Percentiles rank a stretch among this genome's conserved stretches.
phyloP scores from a whole-genome alignment of 192 early-diverging fungal genomes.

The Haplosporangium gracile region DNA sequence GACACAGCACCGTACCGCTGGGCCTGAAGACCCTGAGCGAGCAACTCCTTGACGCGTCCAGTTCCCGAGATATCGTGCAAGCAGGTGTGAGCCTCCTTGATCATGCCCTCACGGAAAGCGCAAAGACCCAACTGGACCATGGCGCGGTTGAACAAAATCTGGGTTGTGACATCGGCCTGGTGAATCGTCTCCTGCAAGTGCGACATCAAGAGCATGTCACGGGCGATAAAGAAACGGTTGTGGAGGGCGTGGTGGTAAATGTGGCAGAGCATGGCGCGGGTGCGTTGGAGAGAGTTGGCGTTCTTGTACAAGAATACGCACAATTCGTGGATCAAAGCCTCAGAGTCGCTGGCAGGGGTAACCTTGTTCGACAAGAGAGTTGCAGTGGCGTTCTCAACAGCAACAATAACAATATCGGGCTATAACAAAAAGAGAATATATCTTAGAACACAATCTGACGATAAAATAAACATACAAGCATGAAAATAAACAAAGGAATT shows the following conservation, averaged over 20 bases:
- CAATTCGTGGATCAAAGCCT: slow-evolving; percentile 80
- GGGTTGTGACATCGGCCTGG: slow-evolving; percentile 90
- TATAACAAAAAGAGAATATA: slow-evolving; percentile 34
- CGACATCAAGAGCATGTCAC: slow-evolving; percentile 98
- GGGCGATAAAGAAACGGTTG: slow-evolving; percentile 92
- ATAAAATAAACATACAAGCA: neutral
- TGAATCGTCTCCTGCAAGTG: slow-evolving; percentile 95
- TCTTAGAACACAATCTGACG: neutral
- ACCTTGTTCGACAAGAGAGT: slow-evolving; percentile 64
- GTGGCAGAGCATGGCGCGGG: slow-evolving; percentile 96
- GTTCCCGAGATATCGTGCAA: slow-evolving; percentile 91
- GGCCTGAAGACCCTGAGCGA: slow-evolving; percentile 83
- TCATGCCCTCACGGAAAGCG: slow-evolving; percentile 95
- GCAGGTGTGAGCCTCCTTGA: slow-evolving; percentile 88
- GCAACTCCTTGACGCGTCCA: slow-evolving; percentile 91
- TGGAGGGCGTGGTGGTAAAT: slow-evolving; percentile 98
- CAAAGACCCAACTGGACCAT: slow-evolving; percentile 96
- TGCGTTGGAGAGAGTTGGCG: slow-evolving; percentile 84
- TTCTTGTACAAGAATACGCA: slow-evolving; percentile 94
- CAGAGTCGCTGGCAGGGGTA: slow-evolving; percentile 63
- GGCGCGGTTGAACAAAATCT: slow-evolving; percentile 97
- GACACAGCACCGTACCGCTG: slow-evolving; percentile 86
- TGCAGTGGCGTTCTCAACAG: slow-evolving; percentile 70
- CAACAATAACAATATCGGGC: slow-evolving; percentile 90
- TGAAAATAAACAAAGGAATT: neutral